These are phyloP conservation scores for Gnomoniopsis smithogilvyi DNA, from an alignment of 2,329 filamentous ascomycete genomes.

Conservation along the genomic window DNA sequence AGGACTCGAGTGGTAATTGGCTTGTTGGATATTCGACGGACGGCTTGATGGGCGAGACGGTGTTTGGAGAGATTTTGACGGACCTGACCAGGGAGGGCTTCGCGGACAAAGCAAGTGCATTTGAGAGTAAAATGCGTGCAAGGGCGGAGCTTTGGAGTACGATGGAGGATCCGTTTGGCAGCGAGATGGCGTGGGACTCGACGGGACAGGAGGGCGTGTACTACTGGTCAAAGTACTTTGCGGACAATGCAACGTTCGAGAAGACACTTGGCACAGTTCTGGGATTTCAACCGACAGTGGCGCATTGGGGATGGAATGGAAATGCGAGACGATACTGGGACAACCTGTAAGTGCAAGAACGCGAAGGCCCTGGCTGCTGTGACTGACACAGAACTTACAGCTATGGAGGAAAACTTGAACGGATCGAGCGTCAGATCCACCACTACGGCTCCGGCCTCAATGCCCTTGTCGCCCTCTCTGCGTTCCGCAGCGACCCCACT, in stretches of 20 bases:
- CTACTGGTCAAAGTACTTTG: conserved; percentile 57
- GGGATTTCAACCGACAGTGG: conserved; percentile 54
- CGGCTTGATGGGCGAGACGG: conserved; percentile 59
- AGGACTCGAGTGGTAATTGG: conserved; percentile 23
- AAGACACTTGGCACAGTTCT: conserved; percentile 53
- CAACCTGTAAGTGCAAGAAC: conserved; percentile 28
- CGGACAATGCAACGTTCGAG: conserved; percentile 37
- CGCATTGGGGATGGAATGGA: conserved; percentile 62
- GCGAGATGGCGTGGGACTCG: conserved; percentile 62
- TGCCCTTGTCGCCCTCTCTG: conserved; percentile 49
- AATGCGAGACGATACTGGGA: conserved; percentile 62
- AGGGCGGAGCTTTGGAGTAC: conserved; percentile 49
- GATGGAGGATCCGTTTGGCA: conserved; percentile 52
- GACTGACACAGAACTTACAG: conserved; percentile 21
- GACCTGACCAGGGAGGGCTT: conserved; percentile 48
- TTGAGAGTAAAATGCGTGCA: conserved; percentile 44
- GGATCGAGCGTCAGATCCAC: conserved; percentile 51
- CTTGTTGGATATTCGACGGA: conserved; percentile 38
- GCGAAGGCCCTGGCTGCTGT: background rate
- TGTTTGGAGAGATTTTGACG: conserved; percentile 49
- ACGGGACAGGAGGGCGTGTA: conserved; percentile 61
- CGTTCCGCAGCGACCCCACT: conserved; percentile 43
- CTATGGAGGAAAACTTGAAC: conserved; percentile 39
- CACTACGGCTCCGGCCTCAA: conserved; percentile 61
- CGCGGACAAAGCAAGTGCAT: conserved; percentile 31